Evolutionary conservation across 805 yeast genomes (phyloP).

Genomic region (Helenozyma rhizophorensis): DNA sequence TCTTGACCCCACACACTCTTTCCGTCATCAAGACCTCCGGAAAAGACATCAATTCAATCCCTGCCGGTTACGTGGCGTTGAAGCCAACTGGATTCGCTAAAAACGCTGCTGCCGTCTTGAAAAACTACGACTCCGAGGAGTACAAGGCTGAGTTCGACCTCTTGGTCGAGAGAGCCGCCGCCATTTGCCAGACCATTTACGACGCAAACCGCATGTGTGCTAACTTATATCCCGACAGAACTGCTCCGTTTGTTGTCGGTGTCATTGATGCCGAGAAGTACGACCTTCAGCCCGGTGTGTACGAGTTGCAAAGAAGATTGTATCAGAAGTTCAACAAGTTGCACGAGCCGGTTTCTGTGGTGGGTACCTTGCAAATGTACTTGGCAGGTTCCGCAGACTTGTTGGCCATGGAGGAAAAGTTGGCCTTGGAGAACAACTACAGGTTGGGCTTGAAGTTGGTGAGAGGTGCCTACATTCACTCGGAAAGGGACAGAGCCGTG

Average conservation of each 20-base stretch:
- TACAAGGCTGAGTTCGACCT: conserved; percentile 43
- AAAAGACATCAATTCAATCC: conserved; percentile 58
- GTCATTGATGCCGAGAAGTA: conserved; percentile 91
- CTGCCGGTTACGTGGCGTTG: conserved; percentile 89
- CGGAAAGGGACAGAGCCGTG: conserved; percentile 71
- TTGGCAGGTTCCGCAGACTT: conserved; percentile 65
- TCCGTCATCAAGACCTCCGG: conserved; percentile 46
- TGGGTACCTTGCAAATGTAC: conserved; percentile 93
- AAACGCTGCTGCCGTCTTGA: conserved; percentile 70
- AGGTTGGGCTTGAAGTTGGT: conserved; percentile 84
- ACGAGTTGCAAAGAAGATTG: conserved; percentile 79
- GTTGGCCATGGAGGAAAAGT: conserved; percentile 55
- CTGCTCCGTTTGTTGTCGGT: conserved; percentile 67
- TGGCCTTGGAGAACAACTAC: conserved; percentile 60
- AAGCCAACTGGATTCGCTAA: conserved; percentile 88
- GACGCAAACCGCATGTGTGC: conserved; percentile 49
- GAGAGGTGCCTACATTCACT: conserved; percentile 92
- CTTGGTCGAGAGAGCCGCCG: conserved; percentile 62
- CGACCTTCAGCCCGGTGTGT: conserved; percentile 87
- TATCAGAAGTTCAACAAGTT: conserved; percentile 67
- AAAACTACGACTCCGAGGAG: conserved; percentile 51
- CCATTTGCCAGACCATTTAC: conserved; percentile 54
- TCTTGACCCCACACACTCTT: conserved; percentile 68
- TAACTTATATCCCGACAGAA: conserved; percentile 55
- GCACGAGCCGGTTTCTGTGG: conserved; percentile 58